Percentiles rank a stretch among this genome's conserved stretches.
Conservation (phyloP, 352 stramenopile genomes). For the Peronosclerospora sorghi region DNA sequence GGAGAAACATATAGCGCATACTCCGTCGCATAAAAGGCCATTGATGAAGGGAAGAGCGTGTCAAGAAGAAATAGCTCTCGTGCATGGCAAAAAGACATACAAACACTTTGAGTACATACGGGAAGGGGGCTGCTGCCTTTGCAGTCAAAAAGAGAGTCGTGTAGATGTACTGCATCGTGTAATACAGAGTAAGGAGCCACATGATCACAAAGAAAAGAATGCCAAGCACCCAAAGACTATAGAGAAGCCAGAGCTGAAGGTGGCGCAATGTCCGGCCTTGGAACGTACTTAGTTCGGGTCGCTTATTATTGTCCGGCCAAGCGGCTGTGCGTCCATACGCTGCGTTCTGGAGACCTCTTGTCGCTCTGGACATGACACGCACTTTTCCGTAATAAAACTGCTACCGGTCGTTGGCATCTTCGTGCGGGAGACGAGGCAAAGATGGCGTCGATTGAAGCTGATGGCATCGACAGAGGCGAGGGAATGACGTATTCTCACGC, state of each 20-base stretch:
- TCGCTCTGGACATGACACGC: no score
- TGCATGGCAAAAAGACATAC: constrained; percentile 25
- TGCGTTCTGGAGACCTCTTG: no score
- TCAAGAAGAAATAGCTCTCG: constrained; percentile 30
- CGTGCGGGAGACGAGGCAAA: no score
- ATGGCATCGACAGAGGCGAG: no score
- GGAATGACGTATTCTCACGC: no score
- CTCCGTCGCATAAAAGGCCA: constrained; percentile 30
- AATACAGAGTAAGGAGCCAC: constrained; percentile 8
- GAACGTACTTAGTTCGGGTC: constrained; percentile 14
- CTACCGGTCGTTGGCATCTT: no score
- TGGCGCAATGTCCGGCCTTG: constrained; percentile 2
- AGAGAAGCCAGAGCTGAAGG: constrained; percentile 19
- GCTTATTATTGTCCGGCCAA: constrained; percentile 16
- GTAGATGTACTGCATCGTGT: neutral
- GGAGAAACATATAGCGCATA: constrained; percentile 31
- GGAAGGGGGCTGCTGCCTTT: constrained; percentile 10
- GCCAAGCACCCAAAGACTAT: constrained; percentile 22
- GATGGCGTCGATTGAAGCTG: no score
- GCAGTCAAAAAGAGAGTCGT: neutral
- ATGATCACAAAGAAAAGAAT: constrained; percentile 10
- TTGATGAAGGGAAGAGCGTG: constrained; percentile 8
- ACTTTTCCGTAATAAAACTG: no score
- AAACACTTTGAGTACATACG: constrained; percentile 16
- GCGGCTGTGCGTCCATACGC: neutral